Base-by-base conservation (phyloP, 352 stramenopile species). In the Phytophthora tentaculata region DNA sequence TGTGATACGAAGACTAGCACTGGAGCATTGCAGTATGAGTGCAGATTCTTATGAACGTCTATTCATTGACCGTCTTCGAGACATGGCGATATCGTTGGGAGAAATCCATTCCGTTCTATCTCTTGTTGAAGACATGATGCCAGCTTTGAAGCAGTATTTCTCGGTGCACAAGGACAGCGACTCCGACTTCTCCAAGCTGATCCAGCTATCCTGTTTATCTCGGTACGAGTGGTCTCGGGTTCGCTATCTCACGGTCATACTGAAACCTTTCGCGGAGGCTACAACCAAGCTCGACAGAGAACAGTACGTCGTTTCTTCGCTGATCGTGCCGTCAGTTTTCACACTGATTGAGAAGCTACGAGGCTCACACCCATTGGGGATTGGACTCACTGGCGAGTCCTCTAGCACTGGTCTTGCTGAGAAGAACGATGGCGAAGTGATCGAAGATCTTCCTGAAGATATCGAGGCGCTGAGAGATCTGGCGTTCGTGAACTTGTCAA, bases 221-320 rank as follows among this genome's bases (percentile, higher is more conserved):
- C 60, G 66, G 19, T 90, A 90, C 57, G 85, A 93, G 32, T 93
- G 85, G 85, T 83, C 81, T 23, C 80, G 81, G 12, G 80, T 89
- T 20, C 73, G 67, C 9, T 86, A 88, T 56, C 63, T 93, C 23
- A 77, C 77, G 26, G 76, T 82, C 14, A 75, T 93, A 32, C 51
- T 93, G 3, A 91, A 90, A 39, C 83, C 85, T 10, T 91, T 93
- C 44, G 78, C 79, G 5, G 83, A 91, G 17, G 82, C 83, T 2
- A 83, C 77, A 1, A 59, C 67, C 2, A 89, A 93, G 58, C 59
- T 93, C 3, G 79, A 90, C 13, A 71, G 71, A 26, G 81, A 93
- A 22, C 69, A 77, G 26, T 90, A 81, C 37, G 74, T 89, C 12
- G 69, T 84, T 0, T 91, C 85, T 8, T 91, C 83, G 19, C 60